Evolutionary conservation across 2,329 filamentous ascomycete genomes (phyloP), one percentile per base, ranked within the genome.

Genomic region (Aspergillus luchuensis): DNA sequence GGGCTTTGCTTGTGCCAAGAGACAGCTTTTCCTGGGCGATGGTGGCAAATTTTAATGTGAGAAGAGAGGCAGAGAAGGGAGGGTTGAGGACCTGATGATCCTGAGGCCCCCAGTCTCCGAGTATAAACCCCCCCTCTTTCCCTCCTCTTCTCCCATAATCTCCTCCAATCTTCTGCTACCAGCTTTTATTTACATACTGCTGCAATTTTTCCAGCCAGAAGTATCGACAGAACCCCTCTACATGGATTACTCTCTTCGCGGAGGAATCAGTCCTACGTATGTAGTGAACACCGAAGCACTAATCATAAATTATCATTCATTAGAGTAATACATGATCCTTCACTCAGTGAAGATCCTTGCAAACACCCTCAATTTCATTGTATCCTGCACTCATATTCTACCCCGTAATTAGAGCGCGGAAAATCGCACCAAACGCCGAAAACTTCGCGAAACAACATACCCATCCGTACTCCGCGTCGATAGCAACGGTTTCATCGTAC

Each of bases 231-330:
- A 28, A 5, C 21, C 25, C 25, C 25, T 28, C 25, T 28, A 3
- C 25, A 8, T 28, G 6, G 8, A 8, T 8, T 8, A 28, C 7
- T 28, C 25, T 8, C 6, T 8, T 28, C 8, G 21, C 23, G 19
- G 13, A 39, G 4, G 6, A 13, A 8, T 7, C 28, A 39, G 33
- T 19, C 11, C 8, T 23, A 25, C 33, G 6, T 23, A 6, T 4
- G 2, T 41, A n/a, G 5, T 7, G 36, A 7, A 23, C 13, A 28
- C 6, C 8, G 15, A 43, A 11, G 13, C 39, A 56, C 25, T 45
- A 56, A 56, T 47, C 53, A 47, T 56, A 47, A n/a, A 56, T 56
- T 47, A 25, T 56, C 53, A 47, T 43, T 25, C 25, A 56, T 56
- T 55, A 55, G 19, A 30, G 41, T 56, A 47, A 21, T 56, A 56